Percentiles rank a stretch among this genome's conserved stretches.
Conservation (phyloP, 768 basidiomycete genomes). For the Chiua virens region DNA sequence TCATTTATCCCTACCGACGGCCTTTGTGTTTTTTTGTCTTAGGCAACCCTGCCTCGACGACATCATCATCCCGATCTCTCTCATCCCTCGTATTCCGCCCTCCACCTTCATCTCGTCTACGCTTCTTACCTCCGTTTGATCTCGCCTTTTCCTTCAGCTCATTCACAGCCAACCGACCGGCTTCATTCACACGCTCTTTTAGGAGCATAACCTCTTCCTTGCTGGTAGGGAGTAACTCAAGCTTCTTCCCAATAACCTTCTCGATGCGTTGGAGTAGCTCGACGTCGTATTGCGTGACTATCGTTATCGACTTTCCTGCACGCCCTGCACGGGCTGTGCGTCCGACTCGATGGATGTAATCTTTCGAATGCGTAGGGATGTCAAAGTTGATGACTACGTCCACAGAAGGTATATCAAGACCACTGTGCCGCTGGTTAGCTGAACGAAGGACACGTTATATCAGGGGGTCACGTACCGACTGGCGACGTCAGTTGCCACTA, state of each 20-base stretch:
- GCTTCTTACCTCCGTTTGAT: slow-evolving; percentile 50
- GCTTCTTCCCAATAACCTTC: slow-evolving; percentile 85
- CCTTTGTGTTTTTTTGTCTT: slow-evolving; percentile 54
- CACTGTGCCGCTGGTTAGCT: slow-evolving; percentile 44
- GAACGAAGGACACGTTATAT: not conserved
- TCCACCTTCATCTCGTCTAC: slow-evolving; percentile 46
- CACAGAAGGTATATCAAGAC: slow-evolving; percentile 93
- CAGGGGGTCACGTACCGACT: slow-evolving; percentile 59
- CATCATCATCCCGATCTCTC: slow-evolving; percentile 89
- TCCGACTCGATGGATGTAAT: slow-evolving; percentile 98
- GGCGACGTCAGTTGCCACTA: slow-evolving; percentile 97
- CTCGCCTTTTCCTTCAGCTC: slow-evolving; percentile 79
- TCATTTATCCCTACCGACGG: slow-evolving; percentile 34
- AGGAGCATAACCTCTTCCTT: slow-evolving; percentile 86
- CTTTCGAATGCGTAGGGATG: slow-evolving; percentile 96
- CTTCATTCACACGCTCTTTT: slow-evolving; percentile 87
- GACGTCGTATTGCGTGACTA: slow-evolving; percentile 98
- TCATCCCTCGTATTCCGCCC: slow-evolving; percentile 78
- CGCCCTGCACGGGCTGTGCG: slow-evolving; percentile 98
- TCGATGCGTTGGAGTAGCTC: slow-evolving; percentile 96
- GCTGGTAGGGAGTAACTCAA: slow-evolving; percentile 85
- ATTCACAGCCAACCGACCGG: slow-evolving; percentile 68
- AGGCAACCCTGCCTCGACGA: slow-evolving; percentile 88
- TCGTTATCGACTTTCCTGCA: slow-evolving; percentile 94
- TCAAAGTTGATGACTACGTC: slow-evolving; percentile 98